phyloP scores from a whole-genome alignment of 139 green algal species.

The Choricystis sp. region DNA sequence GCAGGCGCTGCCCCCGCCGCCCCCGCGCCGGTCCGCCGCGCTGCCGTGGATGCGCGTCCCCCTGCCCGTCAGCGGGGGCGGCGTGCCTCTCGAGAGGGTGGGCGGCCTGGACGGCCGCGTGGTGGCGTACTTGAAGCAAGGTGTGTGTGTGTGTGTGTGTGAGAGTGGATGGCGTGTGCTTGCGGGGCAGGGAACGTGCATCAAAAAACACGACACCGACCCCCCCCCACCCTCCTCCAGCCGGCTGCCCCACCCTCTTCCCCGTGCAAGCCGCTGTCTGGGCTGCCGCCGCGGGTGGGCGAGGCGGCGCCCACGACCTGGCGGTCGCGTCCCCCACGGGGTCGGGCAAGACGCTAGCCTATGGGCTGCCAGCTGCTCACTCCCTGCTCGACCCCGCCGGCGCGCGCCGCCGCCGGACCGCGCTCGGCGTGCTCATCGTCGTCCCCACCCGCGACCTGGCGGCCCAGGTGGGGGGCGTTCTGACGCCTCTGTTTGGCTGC shows the following conservation, averaged over 20 bases:
- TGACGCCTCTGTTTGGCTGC: neutral
- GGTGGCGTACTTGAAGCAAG: neutral
- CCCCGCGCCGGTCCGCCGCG: no score
- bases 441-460: constrained; percentile 68
- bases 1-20: neutral
- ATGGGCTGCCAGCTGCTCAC: constrained; percentile 55
- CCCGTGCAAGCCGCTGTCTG: neutral
- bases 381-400: neutral
- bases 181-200: no score
- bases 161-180: no score
- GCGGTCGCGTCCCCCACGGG: constrained; percentile 72
- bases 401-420: constrained; percentile 3
- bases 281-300: no score
- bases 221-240: no score
- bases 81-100: neutral
- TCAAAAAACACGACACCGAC: neutral
- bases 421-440: constrained; percentile 49
- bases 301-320: constrained; percentile 44
- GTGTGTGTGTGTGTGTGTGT: no score
- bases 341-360: constrained; percentile 80
- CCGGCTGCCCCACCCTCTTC: neutral
- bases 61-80: neutral
- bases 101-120: neutral
- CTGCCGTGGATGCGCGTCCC: neutral
- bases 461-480: constrained; percentile 20